A percentile compares a stretch with the other conserved stretches of the same genome.
Conservation (phyloP, 202 grass and related monocot genomes). For the Cymbopogon flexuosus region DNA sequence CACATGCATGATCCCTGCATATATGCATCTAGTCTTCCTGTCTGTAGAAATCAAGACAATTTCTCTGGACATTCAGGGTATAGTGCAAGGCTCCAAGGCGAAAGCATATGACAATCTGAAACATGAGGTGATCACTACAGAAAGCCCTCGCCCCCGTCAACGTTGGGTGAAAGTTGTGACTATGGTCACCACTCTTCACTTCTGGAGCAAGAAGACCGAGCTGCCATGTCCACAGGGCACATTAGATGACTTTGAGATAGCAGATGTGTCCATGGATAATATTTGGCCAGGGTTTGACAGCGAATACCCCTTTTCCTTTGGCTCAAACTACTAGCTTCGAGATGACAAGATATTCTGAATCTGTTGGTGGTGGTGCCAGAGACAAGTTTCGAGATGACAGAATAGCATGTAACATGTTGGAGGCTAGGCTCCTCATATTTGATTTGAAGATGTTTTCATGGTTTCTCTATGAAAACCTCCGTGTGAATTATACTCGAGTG, state of each 20-base stretch:
- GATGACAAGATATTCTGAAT: background rate
- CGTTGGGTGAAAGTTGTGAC: conserved; percentile 25
- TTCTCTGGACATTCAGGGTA: background rate
- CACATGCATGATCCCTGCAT: background rate
- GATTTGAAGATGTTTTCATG: background rate
- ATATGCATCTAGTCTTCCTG: background rate
- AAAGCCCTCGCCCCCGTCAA: background rate
- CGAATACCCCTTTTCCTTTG: background rate
- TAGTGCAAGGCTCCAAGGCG: background rate
- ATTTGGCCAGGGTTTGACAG: background rate
- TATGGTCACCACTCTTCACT: background rate
- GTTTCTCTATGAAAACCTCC: background rate
- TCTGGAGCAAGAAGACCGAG: background rate
- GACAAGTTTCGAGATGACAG: background rate
- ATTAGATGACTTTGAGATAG: background rate
- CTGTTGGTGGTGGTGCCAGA: background rate
- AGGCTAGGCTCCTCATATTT: background rate
- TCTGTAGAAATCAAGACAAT: background rate
- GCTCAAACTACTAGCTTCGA: background rate
- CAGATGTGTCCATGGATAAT: background rate
- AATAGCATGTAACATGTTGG: background rate
- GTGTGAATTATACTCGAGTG: background rate
- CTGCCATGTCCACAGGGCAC: background rate
- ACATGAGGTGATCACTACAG: background rate
- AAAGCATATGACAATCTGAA: background rate